Evolutionary conservation across 495 filamentous ascomycete genomes (phyloP).

Genomic region (Podospora conica): DNA sequence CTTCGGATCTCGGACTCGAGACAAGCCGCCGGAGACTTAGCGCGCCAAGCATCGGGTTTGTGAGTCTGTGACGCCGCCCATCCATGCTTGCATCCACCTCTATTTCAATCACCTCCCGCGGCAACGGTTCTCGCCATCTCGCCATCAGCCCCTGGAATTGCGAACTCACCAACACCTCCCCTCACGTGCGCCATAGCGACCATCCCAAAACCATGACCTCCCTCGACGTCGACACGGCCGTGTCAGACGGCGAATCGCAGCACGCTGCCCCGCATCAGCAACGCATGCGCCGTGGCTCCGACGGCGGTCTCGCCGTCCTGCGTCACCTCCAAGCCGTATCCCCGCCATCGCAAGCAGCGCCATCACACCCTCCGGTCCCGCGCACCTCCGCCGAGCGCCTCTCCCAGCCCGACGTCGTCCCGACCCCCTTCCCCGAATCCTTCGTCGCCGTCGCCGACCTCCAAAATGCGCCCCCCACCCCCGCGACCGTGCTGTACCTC

Average conservation of each 20-base stretch:
- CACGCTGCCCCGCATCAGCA: not conserved
- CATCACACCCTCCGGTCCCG: slow-evolving; percentile 16
- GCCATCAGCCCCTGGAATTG: not conserved
- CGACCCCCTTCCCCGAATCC: slow-evolving; percentile 24
- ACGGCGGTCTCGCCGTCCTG: slow-evolving; percentile 14
- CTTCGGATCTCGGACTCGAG: not conserved
- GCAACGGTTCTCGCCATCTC: not conserved
- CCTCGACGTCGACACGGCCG: not conserved
- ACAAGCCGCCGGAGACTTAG: not conserved
- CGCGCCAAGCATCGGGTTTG: not conserved
- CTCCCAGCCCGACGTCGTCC: slow-evolving; percentile 25
- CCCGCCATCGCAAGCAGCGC: slow-evolving; percentile 3
- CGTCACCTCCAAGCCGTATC: slow-evolving; percentile 12
- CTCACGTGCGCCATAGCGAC: too few species aligned
- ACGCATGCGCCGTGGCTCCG: not conserved
- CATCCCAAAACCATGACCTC: not conserved
- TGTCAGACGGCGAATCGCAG: not conserved
- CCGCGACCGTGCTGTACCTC: slow-evolving; percentile 71
- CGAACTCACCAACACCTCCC: not conserved
- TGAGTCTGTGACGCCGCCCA: not conserved
- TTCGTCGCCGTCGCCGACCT: slow-evolving; percentile 13
- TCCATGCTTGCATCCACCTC: too few species aligned
- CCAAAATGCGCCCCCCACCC: slow-evolving; percentile 6
- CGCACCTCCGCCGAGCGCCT: slow-evolving; percentile 22
- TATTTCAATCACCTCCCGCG: not conserved